Evolutionary conservation across 306 rosid species (phyloP), one percentile per base, ranked within the genome.

Genomic region (Ochetophila trinervis): DNA sequence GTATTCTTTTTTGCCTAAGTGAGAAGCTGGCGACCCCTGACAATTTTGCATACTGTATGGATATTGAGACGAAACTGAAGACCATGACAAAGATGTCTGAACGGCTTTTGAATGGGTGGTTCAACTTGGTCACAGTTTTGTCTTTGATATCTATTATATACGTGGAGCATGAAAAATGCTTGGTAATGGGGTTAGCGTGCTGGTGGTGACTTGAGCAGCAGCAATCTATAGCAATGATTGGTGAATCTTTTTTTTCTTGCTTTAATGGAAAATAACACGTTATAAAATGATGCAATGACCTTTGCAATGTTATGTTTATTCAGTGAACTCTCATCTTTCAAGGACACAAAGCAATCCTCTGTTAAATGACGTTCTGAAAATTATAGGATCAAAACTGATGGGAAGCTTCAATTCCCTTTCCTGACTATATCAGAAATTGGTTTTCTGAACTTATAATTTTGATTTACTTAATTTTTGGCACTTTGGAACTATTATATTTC

Each of bases 131-230:
- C 47, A 3, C 53, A 60, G 56, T 57, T n/a, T 57, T 65, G 0
- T 50, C 54, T 57, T 63, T 40, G 57, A 57, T 63, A 3, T 74
- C 12, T 18, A 30, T 0, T 20, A 53, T 53, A 53, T 3, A 53
- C 20, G 57, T 53, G 67, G 66, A 64, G 48, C 50, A 44, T 62
- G 75, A 64, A 72, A 63, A 47, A 5, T 16, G 47, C 32, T 7
- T 16, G 34, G 71, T 53, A 23, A 53, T 63, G 24, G 11, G n/a
- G 42, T 54, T 53, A 18, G 13, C 8, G 5, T 72, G 65, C 57
- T 70, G 50, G 50, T 16, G 50, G 50, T 16, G 20, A 36, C 34
- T 58, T 44, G 12, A 51, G 55, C 62, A 4, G 14, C 57, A 27
- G 55, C 44, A 53, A 27, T 2, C 34, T 75, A 44, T 53, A 34